Evolutionary conservation across 805 yeast species (phyloP), one percentile per base, ranked within the genome.

Genomic region (Zygosaccharomyces pseudorouxii): DNA sequence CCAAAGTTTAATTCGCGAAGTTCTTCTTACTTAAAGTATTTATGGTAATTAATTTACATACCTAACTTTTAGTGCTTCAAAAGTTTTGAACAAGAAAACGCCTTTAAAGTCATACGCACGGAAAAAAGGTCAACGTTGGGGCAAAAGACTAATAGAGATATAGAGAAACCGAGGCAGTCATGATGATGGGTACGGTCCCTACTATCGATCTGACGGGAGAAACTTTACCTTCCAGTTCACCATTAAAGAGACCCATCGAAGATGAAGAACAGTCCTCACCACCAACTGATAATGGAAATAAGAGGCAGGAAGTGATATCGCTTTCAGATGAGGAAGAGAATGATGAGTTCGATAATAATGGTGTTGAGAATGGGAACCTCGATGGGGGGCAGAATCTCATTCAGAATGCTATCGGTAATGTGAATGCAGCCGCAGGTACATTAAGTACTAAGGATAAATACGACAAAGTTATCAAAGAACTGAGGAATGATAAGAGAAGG

Each of bases 391-490:
- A 38, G n/a, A 22, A 20, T 7, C 6, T 22, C 18, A 10, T 9
- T 16, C 27, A 23, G 27, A 20, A 48, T 28, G 22, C 41, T 8
- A 73, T 74, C 10, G 52, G 55, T 18, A 45, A 49, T 20, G 49
- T 71, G 67, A 44, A 50, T 3, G 51, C 73, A 74, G 53, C 73
- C 14, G 11, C 11, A 11, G 22, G 37, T 33, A 14, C 19, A 27
- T 14, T 29, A 5, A 41, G 19, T 18, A 39, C 38, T 10, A 31
- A 23, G 22, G 46, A 33, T 19, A 23, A 27, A n/a, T 35, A 35
- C 20, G 46, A 35, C 4, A 28, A 35, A 33, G 39, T 42, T 7
- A 16, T 33, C 25, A 42, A 25, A 11, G 31, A 42, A 23, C 27
- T 33, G 28, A 35, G 46, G 23, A 33, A 11, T 33, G 39, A 42